phyloP scores from a whole-genome alignment of 2,329 filamentous ascomycete genomes.

The Alternaria burnsii region DNA sequence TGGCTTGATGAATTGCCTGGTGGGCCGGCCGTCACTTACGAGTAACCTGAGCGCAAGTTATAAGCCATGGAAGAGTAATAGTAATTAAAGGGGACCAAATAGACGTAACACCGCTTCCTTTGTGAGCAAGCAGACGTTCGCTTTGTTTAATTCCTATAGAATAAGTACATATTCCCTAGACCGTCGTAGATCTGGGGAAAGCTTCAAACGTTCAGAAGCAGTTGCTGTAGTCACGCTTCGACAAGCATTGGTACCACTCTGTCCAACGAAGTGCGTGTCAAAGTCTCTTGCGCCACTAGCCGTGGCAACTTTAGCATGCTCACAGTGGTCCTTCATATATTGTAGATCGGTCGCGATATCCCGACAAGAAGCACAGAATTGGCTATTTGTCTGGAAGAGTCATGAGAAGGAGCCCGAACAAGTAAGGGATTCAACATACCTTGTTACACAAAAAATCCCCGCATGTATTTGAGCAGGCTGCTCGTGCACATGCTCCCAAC shows the following conservation, averaged over 20 bases:
- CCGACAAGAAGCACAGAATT: not conserved
- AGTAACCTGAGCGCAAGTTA: not conserved
- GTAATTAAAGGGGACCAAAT: not conserved
- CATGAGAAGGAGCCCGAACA: not conserved
- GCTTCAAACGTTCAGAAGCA: not conserved
- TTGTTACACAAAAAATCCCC: not conserved
- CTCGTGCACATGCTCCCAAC: not conserved
- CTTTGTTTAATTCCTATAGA: not conserved
- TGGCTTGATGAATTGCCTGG: conserved; percentile 33
- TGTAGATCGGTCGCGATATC: not conserved
- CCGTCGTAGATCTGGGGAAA: not conserved
- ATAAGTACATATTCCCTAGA: not conserved
- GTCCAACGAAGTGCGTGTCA: not conserved
- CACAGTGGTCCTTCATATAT: not conserved
- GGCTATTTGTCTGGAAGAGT: not conserved
- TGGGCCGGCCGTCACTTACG: conserved; percentile 22
- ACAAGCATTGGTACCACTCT: not conserved
- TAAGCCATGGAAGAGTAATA: not conserved
- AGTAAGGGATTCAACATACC: not conserved
- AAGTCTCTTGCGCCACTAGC: not conserved
- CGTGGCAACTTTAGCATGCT: not conserved
- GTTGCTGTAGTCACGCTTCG: not conserved
- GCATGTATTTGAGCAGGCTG: not conserved
- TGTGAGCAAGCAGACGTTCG: not conserved
- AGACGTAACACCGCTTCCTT: not conserved